Conservation (phyloP, 306 rosid species). For the Vachellia pachyceras region DNA sequence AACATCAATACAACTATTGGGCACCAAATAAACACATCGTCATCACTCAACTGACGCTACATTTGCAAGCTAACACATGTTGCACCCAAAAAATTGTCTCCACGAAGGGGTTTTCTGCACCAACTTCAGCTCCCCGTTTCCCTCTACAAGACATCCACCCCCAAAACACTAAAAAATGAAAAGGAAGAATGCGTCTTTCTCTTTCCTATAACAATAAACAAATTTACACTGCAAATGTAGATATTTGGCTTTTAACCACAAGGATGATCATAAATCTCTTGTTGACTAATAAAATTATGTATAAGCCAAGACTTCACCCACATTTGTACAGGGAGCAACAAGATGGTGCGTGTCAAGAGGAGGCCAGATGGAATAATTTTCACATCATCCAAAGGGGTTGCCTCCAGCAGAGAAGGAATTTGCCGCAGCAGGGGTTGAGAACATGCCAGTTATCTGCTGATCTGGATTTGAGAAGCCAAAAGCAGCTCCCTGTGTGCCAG, state of each 20-base stretch:
- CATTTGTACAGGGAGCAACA: constrained; percentile 56
- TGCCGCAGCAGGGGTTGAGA: constrained; percentile 59
- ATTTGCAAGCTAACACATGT: constrained; percentile 44
- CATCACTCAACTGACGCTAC: constrained; percentile 38
- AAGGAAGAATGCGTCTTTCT: constrained; percentile 35
- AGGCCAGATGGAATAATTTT: constrained; percentile 31
- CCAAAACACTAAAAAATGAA: neutral
- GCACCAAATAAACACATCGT: constrained; percentile 42
- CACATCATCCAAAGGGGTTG: constrained; percentile 80
- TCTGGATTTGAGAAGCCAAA: constrained; percentile 63
- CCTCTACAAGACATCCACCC: constrained; percentile 6
- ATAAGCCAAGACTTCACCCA: constrained; percentile 55
- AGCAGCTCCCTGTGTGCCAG: constrained; percentile 51
- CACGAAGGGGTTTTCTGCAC: constrained; percentile 34
- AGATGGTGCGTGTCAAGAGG: constrained; percentile 53
- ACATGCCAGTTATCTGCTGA: constrained; percentile 61
- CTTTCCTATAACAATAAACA: constrained; percentile 47
- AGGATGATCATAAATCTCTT: no score
- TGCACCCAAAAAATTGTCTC: constrained; percentile 33
- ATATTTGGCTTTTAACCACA: constrained; percentile 42
- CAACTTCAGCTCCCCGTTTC: constrained; percentile 38
- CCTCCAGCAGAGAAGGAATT: constrained; percentile 65
- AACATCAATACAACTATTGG: constrained; percentile 43
- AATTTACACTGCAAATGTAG: constrained; percentile 51
- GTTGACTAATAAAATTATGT: constrained; percentile 26